Percentiles rank a stretch among this genome's conserved stretches.
Evolutionary conservation across 805 yeast species (phyloP).

Genomic region (Candida montana): DNA sequence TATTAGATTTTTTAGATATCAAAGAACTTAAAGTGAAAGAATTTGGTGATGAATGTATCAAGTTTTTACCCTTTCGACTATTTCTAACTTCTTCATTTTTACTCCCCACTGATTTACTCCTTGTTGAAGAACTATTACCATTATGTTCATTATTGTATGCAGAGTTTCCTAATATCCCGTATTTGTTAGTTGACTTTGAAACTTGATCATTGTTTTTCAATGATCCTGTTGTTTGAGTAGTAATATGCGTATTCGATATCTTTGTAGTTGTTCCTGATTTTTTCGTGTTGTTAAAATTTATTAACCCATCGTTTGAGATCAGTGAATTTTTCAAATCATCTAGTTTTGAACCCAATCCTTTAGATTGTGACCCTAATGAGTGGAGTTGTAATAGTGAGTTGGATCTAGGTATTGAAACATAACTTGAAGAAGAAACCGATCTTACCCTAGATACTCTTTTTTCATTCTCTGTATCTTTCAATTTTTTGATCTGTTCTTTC

Average conservation of each 20-base stretch:
- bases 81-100: too few species aligned
- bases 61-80: not conserved
- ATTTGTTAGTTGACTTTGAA: not conserved
- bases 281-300: slow-evolving; percentile 11
- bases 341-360: slow-evolving; percentile 25
- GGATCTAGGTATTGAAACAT: slow-evolving; percentile 18
- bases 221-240: slow-evolving; percentile 18
- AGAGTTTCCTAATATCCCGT: not conserved
- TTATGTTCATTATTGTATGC: not conserved
- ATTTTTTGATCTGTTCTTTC: slow-evolving; percentile 1
- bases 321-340: slow-evolving; percentile 23
- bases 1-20: slow-evolving; percentile 5
- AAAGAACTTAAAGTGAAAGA: slow-evolving; percentile 20
- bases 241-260: slow-evolving; percentile 17
- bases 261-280: slow-evolving; percentile 20
- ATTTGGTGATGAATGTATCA: slow-evolving; percentile 23
- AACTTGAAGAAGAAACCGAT: not conserved
- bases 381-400: slow-evolving; percentile 27
- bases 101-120: not conserved
- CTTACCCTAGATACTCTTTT: not conserved
- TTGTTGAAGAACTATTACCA: not conserved
- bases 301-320: slow-evolving; percentile 6
- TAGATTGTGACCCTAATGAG: slow-evolving; percentile 25
- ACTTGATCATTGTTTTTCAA: too few species aligned
- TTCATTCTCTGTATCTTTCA: slow-evolving; percentile 8